Evolutionary conservation across 2,329 filamentous ascomycete genomes (phyloP).

Genomic region (Zopfia rhizophila): DNA sequence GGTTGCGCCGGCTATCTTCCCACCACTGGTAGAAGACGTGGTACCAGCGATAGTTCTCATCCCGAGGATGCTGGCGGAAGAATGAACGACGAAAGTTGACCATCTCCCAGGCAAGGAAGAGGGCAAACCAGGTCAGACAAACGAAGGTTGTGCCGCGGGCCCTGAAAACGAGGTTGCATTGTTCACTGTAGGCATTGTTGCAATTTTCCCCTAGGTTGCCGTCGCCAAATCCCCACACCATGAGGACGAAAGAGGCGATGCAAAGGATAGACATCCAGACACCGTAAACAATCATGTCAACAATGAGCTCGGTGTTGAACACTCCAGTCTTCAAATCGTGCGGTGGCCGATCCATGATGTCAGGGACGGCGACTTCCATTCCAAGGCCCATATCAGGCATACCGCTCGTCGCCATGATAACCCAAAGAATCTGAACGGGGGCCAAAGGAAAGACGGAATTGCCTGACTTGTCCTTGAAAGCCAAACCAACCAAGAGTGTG

Average conservation of each 20-base stretch:
- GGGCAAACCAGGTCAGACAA: conserved; percentile 75
- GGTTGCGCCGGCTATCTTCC: conserved; percentile 72
- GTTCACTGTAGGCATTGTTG: conserved; percentile 22
- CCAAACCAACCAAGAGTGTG: conserved; percentile 26
- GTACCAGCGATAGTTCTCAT: conserved; percentile 65
- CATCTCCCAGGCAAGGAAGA: conserved; percentile 80
- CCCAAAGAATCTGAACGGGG: conserved; percentile 32
- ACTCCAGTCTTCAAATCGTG: conserved; percentile 27
- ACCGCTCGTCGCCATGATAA: conserved; percentile 32
- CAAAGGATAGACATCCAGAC: conserved; percentile 22
- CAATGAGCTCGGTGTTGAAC: conserved; percentile 29
- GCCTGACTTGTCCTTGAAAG: conserved; percentile 23
- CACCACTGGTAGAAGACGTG: conserved; percentile 63
- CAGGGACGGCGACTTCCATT: conserved; percentile 24
- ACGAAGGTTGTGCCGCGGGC: conserved; percentile 77
- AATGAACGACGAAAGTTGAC: conserved; percentile 74
- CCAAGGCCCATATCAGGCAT: conserved; percentile 32
- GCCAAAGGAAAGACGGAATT: conserved; percentile 31
- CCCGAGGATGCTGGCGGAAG: conserved; percentile 73
- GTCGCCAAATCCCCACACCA: conserved; percentile 26
- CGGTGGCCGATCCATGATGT: conserved; percentile 28
- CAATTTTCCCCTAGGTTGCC: conserved; percentile 25
- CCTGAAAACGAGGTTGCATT: conserved; percentile 25
- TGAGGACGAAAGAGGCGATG: conserved; percentile 27
- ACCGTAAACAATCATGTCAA: conserved; percentile 34